Base-by-base conservation (phyloP, 371 early-diverging fungal genomes). In the Mucor mucedo region DNA sequence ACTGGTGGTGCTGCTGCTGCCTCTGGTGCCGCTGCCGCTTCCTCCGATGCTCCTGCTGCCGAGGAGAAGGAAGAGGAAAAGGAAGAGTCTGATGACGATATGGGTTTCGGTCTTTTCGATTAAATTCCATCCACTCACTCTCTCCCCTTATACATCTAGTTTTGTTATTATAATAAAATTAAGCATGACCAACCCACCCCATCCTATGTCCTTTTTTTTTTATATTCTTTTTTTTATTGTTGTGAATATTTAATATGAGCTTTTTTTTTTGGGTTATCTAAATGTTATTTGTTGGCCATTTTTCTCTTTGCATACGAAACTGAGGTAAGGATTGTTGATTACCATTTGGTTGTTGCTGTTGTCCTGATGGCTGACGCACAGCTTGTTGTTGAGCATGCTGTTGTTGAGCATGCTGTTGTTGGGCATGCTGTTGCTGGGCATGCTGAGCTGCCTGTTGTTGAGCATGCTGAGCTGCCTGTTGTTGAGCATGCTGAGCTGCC, bases 71-170 rank as follows among this genome's bases (percentile, higher is more conserved):
- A 84, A 67, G 89, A 88, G 76, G 91, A 88, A 74, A 88, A 89
- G 84, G 95, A 94, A 79, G 94, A 95, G 84, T 93, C 94, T 63
- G 95, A 94, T 76, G 94, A 93, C 28, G 93, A 92, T 76, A 93
- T 94, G 92, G 94, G 91, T 75, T 89, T 92, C 87, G 92, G 85
- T 86, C 73, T 73, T 60, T 73, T 73, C 55, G 73, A 73, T 59
- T 73, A 73, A 73, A 52, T 47, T 21, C 21, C 21, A 21, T 21
- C 21, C 54, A 39, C 8, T 35, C 8, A 35, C 6, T 35, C 35
- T 35, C 35, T 35, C 35, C 6, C 35, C 35, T 35, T 35, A 21
- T 21, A 21, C 21, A 21, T 21, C 21, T 21, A 21, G 21, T 60
- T 52, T n/a, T 16, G 16, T 60, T 3, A 21, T 21, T 21, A 21